Conservation (phyloP, 129 eudicot species). For the Ambrosia trifida region DNA sequence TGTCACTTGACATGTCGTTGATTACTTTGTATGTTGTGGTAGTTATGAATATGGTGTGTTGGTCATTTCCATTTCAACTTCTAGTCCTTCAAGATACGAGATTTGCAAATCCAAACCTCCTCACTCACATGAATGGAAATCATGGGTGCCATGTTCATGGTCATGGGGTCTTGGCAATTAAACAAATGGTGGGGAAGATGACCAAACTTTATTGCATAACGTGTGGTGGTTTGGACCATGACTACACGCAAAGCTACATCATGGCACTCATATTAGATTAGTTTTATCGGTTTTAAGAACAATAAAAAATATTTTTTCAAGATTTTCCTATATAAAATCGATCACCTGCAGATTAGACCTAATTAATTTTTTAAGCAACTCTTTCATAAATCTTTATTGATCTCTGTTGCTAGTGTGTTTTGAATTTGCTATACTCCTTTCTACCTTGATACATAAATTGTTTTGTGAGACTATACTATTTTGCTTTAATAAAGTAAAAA, state of each 20-base stretch:
- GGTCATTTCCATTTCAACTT: slow-evolving; percentile 8
- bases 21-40: slow-evolving; percentile 22
- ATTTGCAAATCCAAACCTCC: neutral
- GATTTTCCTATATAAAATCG: no score
- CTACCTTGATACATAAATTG: no score
- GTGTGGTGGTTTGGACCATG: slow-evolving; percentile 26
- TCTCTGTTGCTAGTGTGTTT: no score
- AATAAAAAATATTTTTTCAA: no score
- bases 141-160: slow-evolving; percentile 26
- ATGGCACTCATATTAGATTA: slow-evolving; percentile 22
- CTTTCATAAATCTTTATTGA: no score
- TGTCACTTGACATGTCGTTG: no score
- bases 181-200: slow-evolving; percentile 28
- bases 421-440: no score
- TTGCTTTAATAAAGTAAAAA: no score
- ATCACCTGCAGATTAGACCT: no score
- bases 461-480: no score
- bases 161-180: slow-evolving; percentile 17
- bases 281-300: neutral
- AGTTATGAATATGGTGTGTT: slow-evolving; percentile 29
- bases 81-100: slow-evolving; percentile 10
- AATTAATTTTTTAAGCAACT: no score
- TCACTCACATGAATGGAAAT: slow-evolving; percentile 19
- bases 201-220: slow-evolving; percentile 31
- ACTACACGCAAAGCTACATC: slow-evolving; percentile 36